Evolutionary conservation across 768 basidiomycete genomes (phyloP).

Genomic region (Fibroporia radiculosa): DNA sequence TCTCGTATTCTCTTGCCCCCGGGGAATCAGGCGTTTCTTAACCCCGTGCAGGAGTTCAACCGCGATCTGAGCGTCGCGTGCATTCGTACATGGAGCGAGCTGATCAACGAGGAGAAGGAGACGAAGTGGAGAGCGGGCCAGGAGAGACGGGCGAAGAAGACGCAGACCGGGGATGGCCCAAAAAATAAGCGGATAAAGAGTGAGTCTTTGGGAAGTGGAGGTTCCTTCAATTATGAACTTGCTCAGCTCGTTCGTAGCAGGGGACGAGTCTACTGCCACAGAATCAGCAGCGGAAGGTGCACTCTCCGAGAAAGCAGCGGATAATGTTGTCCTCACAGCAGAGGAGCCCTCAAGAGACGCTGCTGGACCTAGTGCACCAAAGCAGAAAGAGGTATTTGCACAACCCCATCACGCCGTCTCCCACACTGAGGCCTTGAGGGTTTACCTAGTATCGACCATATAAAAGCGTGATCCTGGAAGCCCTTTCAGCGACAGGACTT

Average conservation of each 20-base stretch:
- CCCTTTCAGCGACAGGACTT: slow-evolving; percentile 91
- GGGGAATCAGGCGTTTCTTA: slow-evolving; percentile 83
- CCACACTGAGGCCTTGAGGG: not conserved
- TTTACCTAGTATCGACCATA: slow-evolving; percentile 42
- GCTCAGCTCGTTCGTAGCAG: not conserved
- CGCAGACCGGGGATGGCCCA: slow-evolving; percentile 20
- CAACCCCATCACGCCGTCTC: not conserved
- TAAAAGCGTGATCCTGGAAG: slow-evolving; percentile 80
- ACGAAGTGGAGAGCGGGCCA: slow-evolving; percentile 47
- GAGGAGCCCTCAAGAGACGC: not conserved
- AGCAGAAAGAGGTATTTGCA: slow-evolving; percentile 12
- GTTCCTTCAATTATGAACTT: not conserved
- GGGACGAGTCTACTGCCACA: not conserved
- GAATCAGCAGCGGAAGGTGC: not conserved
- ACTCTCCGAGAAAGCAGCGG: too few species aligned
- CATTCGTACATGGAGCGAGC: slow-evolving; percentile 84
- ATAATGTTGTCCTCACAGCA: not conserved
- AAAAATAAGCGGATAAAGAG: slow-evolving; percentile 39
- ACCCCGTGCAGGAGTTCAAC: slow-evolving; percentile 98
- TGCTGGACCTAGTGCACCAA: not conserved
- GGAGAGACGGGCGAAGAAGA: slow-evolving; percentile 37
- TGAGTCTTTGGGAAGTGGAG: slow-evolving; percentile 21
- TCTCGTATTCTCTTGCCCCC: slow-evolving; percentile 72
- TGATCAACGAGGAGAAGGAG: slow-evolving; percentile 54
- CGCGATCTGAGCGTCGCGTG: slow-evolving; percentile 88